Evolutionary conservation across 192 early-diverging fungal genomes (phyloP).

Genomic region (Linnemannia exigua): DNA sequence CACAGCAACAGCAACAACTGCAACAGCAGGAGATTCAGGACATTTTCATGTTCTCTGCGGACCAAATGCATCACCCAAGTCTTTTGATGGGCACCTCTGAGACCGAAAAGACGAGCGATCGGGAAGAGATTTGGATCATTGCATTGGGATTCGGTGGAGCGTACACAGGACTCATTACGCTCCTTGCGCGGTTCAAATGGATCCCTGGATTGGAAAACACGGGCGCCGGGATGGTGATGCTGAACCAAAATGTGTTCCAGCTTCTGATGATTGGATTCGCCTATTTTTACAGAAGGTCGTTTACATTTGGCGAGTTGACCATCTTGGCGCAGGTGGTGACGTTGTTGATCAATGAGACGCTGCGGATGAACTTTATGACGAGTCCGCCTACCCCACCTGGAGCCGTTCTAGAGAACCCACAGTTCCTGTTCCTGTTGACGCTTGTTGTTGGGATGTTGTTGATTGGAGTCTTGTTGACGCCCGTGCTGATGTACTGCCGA

Average conservation of each 20-base stretch:
- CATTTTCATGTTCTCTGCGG: slow-evolving; percentile 42
- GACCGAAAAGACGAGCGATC: slow-evolving; percentile 40
- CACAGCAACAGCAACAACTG: slow-evolving; percentile 18
- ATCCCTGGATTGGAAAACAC: slow-evolving; percentile 45
- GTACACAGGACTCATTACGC: slow-evolving; percentile 32
- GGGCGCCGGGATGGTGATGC: slow-evolving; percentile 45
- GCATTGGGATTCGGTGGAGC: slow-evolving; percentile 45
- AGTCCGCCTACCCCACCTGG: slow-evolving; percentile 5
- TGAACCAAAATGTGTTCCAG: slow-evolving; percentile 59
- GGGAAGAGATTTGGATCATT: slow-evolving; percentile 58
- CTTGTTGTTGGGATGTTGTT: slow-evolving; percentile 79
- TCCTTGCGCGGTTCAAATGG: slow-evolving; percentile 42
- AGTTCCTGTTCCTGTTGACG: slow-evolving; percentile 67
- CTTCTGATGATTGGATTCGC: slow-evolving; percentile 46
- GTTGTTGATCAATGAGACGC: slow-evolving; percentile 58
- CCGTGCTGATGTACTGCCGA: slow-evolving; percentile 67
- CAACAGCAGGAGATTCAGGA: slow-evolving; percentile 39
- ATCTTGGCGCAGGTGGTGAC: slow-evolving; percentile 71
- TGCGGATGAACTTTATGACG: slow-evolving; percentile 34
- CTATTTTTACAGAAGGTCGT: slow-evolving; percentile 63
- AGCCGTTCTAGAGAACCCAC: slow-evolving; percentile 47
- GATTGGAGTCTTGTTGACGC: slow-evolving; percentile 68
- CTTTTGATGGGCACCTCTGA: slow-evolving; percentile 38
- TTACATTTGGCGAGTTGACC: slow-evolving; percentile 78
- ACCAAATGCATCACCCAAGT: slow-evolving; percentile 51